A percentile compares a stretch with the other conserved stretches of the same genome.
Conservation (phyloP, 2,329 filamentous ascomycete species). For the Pyrenochaeta sp. region DNA sequence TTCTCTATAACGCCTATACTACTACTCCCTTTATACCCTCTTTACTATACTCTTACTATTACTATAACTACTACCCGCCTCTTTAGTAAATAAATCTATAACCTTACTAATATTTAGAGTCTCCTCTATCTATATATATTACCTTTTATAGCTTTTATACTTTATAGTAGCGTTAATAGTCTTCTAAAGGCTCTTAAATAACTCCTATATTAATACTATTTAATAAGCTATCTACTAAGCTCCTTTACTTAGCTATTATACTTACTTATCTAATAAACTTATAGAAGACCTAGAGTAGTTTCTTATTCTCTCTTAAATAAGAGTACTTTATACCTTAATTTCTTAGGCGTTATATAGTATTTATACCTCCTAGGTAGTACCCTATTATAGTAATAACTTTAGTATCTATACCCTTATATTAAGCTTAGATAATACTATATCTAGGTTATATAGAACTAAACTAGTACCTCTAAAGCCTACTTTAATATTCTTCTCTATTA, state of each 20-base stretch:
- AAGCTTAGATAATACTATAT: conserved; percentile 41
- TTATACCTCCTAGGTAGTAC: conserved; percentile 4
- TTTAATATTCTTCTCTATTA: too few species aligned
- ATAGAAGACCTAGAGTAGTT: too few species aligned
- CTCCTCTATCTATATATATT: too few species aligned
- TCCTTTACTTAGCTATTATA: conserved; percentile 12
- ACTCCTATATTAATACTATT: conserved; percentile 10
- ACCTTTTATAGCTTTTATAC: not conserved
- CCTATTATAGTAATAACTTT: not conserved
- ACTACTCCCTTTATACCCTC: conserved; percentile 11
- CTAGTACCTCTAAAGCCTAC: conserved; percentile 39
- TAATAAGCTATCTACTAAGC: conserved; percentile 13
- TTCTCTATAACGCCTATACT: conserved; percentile 12
- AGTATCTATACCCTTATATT: conserved; percentile 16
- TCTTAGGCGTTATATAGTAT: conserved; percentile 12
- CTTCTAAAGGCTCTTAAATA: not conserved
- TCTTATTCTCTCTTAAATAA: conserved; percentile 11
- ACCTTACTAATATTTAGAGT: not conserved
- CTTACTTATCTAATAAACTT: too few species aligned
- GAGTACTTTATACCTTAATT: conserved; percentile 7
- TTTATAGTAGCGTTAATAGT: conserved; percentile 10
- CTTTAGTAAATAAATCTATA: not conserved
- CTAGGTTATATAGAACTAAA: conserved; percentile 39
- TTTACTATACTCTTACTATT: conserved; percentile 3
- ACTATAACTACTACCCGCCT: conserved; percentile 2